Percentiles rank a stretch among this genome's conserved stretches.
phyloP scores from a whole-genome alignment of 177 flowering plant genomes.

The Tripterygium wilfordii region DNA sequence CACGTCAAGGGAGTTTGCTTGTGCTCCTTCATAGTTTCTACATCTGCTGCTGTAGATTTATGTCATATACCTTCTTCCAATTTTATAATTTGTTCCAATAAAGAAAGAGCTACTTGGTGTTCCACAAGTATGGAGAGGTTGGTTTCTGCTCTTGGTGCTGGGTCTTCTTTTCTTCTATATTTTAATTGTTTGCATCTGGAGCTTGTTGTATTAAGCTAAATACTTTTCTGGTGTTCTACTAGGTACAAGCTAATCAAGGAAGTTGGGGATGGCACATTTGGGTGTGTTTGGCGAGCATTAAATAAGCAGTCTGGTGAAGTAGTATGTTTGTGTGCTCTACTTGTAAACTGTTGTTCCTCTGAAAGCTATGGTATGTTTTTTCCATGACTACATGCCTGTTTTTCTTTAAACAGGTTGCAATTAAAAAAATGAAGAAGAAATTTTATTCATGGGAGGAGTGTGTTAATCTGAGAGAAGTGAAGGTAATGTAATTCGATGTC shows the following conservation, averaged over 20 bases:
- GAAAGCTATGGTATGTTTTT: background rate
- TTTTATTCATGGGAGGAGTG: too few relatives aligned
- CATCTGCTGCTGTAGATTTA: conserved; percentile 9
- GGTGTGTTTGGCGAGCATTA: too few relatives aligned
- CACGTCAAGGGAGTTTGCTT: conserved; percentile 14
- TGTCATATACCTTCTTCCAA: conserved; percentile 15
- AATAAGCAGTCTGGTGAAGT: conserved; percentile 88
- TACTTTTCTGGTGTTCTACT: too few relatives aligned
- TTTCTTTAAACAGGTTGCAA: conserved; percentile 66
- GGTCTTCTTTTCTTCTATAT: background rate
- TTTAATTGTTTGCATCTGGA: too few relatives aligned
- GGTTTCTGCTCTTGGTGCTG: conserved; percentile 7
- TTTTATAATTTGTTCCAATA: conserved; percentile 12
- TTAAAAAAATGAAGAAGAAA: too few relatives aligned
- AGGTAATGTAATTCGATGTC: conserved; percentile 37
- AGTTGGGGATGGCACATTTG: conserved; percentile 98
- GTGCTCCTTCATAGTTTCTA: conserved; percentile 7
- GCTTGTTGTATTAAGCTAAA: background rate
- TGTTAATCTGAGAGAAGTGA: too few relatives aligned
- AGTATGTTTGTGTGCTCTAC: conserved; percentile 36
- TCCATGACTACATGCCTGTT: too few relatives aligned
- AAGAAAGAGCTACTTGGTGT: conserved; percentile 16
- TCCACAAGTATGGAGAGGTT: conserved; percentile 68
- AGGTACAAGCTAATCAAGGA: too few relatives aligned
- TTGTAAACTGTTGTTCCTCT: background rate